Base-by-base conservation (phyloP, 768 basidiomycete genomes). In the Suillus ampliporus region DNA sequence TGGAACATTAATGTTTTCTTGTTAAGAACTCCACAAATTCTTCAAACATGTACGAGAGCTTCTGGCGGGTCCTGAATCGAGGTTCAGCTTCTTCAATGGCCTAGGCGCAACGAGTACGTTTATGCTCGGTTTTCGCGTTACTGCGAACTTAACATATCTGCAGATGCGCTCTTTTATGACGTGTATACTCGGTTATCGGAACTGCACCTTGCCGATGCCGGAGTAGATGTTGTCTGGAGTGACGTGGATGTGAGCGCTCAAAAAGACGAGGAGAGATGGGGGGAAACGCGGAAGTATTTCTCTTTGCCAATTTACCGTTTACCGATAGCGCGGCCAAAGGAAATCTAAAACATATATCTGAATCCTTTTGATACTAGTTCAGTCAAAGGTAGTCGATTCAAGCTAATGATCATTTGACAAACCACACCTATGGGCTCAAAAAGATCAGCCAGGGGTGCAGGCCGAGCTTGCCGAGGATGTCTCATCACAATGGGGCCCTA, bases 41-140 rank as follows among this genome's bases (percentile, higher is more conserved):
- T 98, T 99, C 74, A 86, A 88, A 60, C 79, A 84, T 50, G 75
- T 97, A 3, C 94, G 93, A 3, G 82, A 91, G 68, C 81, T 99
- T 5, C 80, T 98, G 17, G 82, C 83, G 23, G 87, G 88, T 15
- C 84, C 87, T n/a, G 80, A 87, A 15, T 89, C 91, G n/a, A 82
- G 87, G 17, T 92, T 96, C 72, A 90, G 94, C 64, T 99, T 99
- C 78, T 99, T 99, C 84, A 94, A 99, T 71, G 97, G 97, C 14
- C 84, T 99, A 10, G 97, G 94, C 17, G 97, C 96, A 35, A 98
- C 95, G 9, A 95, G 94, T 91, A 71, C 73, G 89, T 78, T 26
- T 40, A 44, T 54, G 41, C 51, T 38, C 6, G 11, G 19, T 28
- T 60, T 41, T 64, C 44, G 19, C 40, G 7, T 23, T 28, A 21